Evolutionary conservation across 2,329 filamentous ascomycete species (phyloP).

Genomic region (Sporothrix dimorphospora): DNA sequence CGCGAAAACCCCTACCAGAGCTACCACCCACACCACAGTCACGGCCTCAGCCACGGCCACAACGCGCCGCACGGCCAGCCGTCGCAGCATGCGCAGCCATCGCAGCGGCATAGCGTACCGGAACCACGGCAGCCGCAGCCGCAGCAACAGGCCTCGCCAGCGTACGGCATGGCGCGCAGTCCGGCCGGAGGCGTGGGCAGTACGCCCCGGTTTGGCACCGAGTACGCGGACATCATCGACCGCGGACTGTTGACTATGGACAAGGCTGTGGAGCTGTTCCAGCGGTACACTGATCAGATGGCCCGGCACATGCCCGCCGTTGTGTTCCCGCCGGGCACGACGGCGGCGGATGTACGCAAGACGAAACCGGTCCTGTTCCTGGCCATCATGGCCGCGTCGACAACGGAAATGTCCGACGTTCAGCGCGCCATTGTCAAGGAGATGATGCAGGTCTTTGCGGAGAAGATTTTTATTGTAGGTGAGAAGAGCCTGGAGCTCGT

Average conservation of each 20-base stretch:
- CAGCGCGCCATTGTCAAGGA: constrained; percentile 69
- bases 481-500: constrained; percentile 83
- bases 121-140: neutral
- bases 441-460: constrained; percentile 72
- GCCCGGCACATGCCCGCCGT: constrained; percentile 64
- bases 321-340: constrained; percentile 58
- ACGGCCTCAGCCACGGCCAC: constrained; percentile 28
- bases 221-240: constrained; percentile 58
- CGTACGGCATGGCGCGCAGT: constrained; percentile 13
- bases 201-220: constrained; percentile 34
- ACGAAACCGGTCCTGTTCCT: constrained; percentile 69
- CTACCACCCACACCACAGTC: constrained; percentile 13
- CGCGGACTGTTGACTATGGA: constrained; percentile 61
- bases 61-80: neutral
- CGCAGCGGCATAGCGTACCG: neutral
- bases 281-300: constrained; percentile 63
- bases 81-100: constrained; percentile 22
- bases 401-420: constrained; percentile 57
- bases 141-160: constrained; percentile 23
- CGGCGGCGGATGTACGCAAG: constrained; percentile 58
- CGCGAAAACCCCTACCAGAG: constrained; percentile 27
- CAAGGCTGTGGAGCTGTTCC: constrained; percentile 58
- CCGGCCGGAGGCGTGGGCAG: neutral
- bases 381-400: constrained; percentile 68
- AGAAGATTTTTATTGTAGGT: constrained; percentile 72